These are phyloP conservation scores for Magnaporthiopsis rhizophila DNA, from an alignment of 2,329 filamentous ascomycete species.

Conservation along the genomic window DNA sequence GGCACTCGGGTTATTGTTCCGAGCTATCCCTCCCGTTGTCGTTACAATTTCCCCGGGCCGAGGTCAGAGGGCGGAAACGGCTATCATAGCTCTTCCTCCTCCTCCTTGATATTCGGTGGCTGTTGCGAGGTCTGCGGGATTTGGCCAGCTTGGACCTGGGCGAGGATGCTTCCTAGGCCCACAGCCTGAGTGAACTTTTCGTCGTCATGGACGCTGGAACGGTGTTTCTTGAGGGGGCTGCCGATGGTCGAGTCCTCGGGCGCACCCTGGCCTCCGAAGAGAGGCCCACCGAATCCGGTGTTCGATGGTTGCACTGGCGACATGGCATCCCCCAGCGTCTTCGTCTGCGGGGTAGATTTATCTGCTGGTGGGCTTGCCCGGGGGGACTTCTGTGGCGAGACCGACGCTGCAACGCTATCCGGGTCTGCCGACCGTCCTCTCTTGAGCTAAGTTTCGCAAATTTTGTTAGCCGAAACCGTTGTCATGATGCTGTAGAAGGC, in stretches of 20 bases:
- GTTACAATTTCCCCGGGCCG: neutral
- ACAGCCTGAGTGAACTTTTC: slow-evolving; percentile 5
- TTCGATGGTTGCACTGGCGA: neutral
- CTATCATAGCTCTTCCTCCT: slow-evolving; percentile 7
- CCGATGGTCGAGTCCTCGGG: slow-evolving; percentile 46
- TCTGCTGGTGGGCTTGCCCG: neutral
- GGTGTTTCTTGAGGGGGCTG: slow-evolving; percentile 69
- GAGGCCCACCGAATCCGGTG: slow-evolving; percentile 1
- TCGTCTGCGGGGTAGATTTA: slow-evolving; percentile 15
- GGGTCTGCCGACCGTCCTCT: slow-evolving; percentile 70
- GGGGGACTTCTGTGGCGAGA: slow-evolving; percentile 7
- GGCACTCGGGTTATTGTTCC: neutral
- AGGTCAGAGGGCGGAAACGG: neutral
- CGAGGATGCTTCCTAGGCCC: slow-evolving; percentile 7
- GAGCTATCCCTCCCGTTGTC: neutral
- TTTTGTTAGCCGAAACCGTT: slow-evolving; percentile 16
- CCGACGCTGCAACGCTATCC: slow-evolving; percentile 32
- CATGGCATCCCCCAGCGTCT: slow-evolving; percentile 4
- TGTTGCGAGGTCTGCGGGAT: neutral
- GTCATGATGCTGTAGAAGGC: neutral
- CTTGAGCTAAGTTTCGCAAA: slow-evolving; percentile 53
- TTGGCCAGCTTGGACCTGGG: slow-evolving; percentile 5
- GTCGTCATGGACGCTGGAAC: slow-evolving; percentile 43
- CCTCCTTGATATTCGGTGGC: slow-evolving; percentile 5
- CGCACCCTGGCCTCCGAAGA: slow-evolving; percentile 27